Percentiles rank a stretch among this genome's conserved stretches.
phyloP scores from a whole-genome alignment of 805 yeast species.

The Scheffersomyces coipomensis region DNA sequence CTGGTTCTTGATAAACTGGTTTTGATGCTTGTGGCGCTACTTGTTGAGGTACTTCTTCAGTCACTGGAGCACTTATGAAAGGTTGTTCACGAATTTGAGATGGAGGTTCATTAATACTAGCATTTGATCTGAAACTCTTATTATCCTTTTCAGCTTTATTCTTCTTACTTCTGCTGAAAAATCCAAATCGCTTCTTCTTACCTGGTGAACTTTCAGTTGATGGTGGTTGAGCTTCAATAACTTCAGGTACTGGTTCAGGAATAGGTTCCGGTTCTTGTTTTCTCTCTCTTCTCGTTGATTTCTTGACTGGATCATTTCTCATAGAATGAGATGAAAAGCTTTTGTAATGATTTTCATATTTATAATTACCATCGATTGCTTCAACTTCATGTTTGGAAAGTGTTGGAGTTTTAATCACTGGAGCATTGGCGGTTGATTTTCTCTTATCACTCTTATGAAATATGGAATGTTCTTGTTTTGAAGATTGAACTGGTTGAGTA shows the following conservation, averaged over 20 bases:
- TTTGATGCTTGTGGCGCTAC: too few species aligned
- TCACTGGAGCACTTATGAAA: too few species aligned
- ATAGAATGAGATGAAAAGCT: conserved; percentile 32
- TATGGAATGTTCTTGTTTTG: conserved; percentile 1
- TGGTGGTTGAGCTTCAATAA: neutral
- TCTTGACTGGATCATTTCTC: conserved; percentile 12
- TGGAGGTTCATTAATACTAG: neutral
- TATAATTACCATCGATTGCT: conserved; percentile 18
- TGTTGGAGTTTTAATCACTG: neutral
- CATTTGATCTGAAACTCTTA: neutral
- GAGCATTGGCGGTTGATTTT: neutral
- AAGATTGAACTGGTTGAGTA: neutral
- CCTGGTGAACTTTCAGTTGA: neutral
- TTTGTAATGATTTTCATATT: conserved; percentile 30
- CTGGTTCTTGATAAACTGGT: too few species aligned
- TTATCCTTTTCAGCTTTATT: neutral
- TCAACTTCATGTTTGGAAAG: conserved; percentile 2
- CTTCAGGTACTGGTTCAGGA: neutral
- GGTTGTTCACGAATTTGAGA: too few species aligned
- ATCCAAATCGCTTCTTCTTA: neutral
- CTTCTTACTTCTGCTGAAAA: neutral
- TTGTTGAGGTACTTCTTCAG: too few species aligned
- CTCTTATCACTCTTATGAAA: neutral
- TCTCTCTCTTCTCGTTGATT: neutral
- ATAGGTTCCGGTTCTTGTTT: too few species aligned